phyloP scores from a whole-genome alignment of 106 monocot species.

The Cymbidium sinense region DNA sequence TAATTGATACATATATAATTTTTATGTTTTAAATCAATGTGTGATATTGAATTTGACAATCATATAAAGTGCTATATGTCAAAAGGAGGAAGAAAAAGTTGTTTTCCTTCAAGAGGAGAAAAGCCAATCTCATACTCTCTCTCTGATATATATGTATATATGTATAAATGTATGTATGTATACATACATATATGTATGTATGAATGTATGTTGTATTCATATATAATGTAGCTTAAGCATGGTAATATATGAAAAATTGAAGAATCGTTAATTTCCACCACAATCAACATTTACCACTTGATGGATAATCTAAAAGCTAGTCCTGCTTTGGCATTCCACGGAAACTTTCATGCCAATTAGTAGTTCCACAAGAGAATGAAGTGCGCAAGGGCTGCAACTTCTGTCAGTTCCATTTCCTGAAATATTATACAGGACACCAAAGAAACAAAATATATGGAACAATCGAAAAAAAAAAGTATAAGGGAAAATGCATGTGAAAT shows the following conservation, averaged over 20 bases:
- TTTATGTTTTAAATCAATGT: no score
- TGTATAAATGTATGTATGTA: no score
- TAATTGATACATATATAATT: no score
- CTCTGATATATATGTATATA: no score
- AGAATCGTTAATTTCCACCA: background rate
- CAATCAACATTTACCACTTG: conserved; percentile 42
- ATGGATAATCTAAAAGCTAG: conserved; percentile 39
- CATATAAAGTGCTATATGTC: no score
- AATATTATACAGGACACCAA: background rate
- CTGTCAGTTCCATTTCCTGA: conserved; percentile 15
- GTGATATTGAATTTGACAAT: no score
- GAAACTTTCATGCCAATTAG: conserved; percentile 62
- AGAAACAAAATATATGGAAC: background rate
- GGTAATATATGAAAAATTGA: background rate
- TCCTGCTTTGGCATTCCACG: conserved; percentile 28
- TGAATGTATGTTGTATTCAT: no score
- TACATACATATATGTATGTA: background rate
- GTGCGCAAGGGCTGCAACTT: conserved; percentile 22
- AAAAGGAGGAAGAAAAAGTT: no score
- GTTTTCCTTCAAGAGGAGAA: no score
- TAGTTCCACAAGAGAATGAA: conserved; percentile 49
- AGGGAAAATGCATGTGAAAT: background rate
- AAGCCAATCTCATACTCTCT: no score
- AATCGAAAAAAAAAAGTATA: background rate
- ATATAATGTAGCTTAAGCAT: no score